phyloP scores from a whole-genome alignment of 345 rosid species.

The Eucalyptus polyanthemos region DNA sequence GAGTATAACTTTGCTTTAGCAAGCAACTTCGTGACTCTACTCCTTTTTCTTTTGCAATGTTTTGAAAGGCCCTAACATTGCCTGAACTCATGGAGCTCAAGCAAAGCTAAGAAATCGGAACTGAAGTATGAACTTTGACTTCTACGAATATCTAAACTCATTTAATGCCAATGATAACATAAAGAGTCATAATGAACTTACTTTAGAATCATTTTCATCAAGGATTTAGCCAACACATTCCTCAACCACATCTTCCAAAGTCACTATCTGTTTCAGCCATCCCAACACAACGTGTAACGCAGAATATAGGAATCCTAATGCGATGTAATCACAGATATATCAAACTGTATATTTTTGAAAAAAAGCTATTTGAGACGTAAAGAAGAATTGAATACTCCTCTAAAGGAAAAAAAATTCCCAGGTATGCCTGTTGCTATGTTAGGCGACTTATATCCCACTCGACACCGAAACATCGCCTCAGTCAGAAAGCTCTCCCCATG shows the following conservation, averaged over 20 bases:
- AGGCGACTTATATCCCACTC: background rate
- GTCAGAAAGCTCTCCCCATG: too few species aligned
- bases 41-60: too few species aligned
- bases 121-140: background rate
- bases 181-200: slow-evolving; percentile 3
- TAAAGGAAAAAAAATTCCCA: background rate
- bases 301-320: background rate
- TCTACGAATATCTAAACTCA: background rate
- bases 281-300: background rate
- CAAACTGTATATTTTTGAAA: background rate
- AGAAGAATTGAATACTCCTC: background rate
- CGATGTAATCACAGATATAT: background rate
- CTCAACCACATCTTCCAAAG: slow-evolving; percentile 87
- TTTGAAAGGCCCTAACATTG: background rate
- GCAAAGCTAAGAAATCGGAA: background rate
- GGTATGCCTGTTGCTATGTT: background rate
- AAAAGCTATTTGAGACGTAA: background rate
- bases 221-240: slow-evolving; percentile 95
- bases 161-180: background rate
- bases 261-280: slow-evolving; percentile 32
- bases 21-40: too few species aligned
- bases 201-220: slow-evolving; percentile 82
- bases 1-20: too few species aligned
- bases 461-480: background rate
- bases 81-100: background rate